Conservation (phyloP, 75 land plant species). For the Sequoiadendron giganteum region DNA sequence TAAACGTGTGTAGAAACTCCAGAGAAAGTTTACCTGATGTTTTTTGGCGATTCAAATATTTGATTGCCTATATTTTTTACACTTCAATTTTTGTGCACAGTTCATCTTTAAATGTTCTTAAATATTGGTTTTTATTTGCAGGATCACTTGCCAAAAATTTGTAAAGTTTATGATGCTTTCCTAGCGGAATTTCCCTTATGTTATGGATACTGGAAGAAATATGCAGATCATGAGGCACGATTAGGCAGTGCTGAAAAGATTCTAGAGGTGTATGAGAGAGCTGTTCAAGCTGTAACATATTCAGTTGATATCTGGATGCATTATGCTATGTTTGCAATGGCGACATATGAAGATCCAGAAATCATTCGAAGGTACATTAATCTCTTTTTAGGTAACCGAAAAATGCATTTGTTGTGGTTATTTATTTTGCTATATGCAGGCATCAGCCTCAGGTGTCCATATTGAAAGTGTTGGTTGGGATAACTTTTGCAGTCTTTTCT, state of each 20-base stretch:
- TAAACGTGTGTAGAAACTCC: background rate
- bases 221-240: slow-evolving; percentile 92
- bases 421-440: slow-evolving; percentile 21
- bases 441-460: slow-evolving; percentile 19
- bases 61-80: background rate
- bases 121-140: slow-evolving; percentile 29
- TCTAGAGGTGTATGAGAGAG: slow-evolving; percentile 93
- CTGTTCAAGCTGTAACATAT: slow-evolving; percentile 93
- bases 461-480: slow-evolving; percentile 4
- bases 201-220: slow-evolving; percentile 99
- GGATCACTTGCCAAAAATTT: slow-evolving; percentile 72
- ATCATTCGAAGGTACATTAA: slow-evolving; percentile 72
- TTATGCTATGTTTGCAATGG: slow-evolving; percentile 77
- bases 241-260: slow-evolving; percentile 72
- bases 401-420: slow-evolving; percentile 5
- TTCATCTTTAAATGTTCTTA: background rate
- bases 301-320: slow-evolving; percentile 98
- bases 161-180: slow-evolving; percentile 88
- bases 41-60: background rate
- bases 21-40: background rate
- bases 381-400: background rate
- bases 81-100: background rate
- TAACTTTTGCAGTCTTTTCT: slow-evolving; percentile 24
- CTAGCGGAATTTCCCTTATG: slow-evolving; percentile 95
- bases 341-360: slow-evolving; percentile 87